These are phyloP conservation scores for Globisporangium ultimum DNA, from an alignment of 352 stramenopile species.

Conservation along the genomic window DNA sequence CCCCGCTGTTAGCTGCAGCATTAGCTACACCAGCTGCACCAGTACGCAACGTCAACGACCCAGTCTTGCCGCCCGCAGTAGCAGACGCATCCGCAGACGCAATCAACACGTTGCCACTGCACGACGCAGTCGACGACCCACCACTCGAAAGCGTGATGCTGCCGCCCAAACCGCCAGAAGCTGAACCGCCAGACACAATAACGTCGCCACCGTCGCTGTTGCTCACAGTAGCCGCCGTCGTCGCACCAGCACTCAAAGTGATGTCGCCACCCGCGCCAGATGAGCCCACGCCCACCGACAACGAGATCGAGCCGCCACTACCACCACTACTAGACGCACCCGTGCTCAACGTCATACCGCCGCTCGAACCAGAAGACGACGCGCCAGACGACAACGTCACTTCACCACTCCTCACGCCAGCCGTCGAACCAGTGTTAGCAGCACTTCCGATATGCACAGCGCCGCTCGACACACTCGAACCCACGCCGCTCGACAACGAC, in stretches of 20 bases:
- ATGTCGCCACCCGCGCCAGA: slow-evolving; percentile 8
- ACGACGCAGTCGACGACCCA: too few species aligned
- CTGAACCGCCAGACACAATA: too few species aligned
- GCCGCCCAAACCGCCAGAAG: slow-evolving; percentile 5
- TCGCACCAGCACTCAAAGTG: too few species aligned
- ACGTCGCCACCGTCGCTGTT: too few species aligned
- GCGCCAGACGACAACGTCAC: slow-evolving; percentile 4
- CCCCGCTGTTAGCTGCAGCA: too few species aligned
- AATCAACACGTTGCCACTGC: neutral
- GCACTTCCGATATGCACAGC: neutral
- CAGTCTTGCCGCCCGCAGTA: too few species aligned
- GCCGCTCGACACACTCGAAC: slow-evolving; percentile 1
- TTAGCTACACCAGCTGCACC: too few species aligned
- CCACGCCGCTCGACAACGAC: neutral
- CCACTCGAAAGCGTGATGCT: slow-evolving; percentile 21
- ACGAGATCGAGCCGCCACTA: slow-evolving; percentile 24
- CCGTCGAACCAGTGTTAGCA: neutral
- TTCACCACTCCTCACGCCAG: slow-evolving; percentile 3
- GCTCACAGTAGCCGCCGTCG: too few species aligned
- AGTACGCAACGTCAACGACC: too few species aligned
- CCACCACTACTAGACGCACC: slow-evolving; percentile 20
- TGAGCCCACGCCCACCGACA: slow-evolving; percentile 24
- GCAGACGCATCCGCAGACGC: neutral
- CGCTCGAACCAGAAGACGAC: slow-evolving; percentile 21
- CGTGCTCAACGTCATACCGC: slow-evolving; percentile 20